Evolutionary conservation across 2,329 filamentous ascomycete species (phyloP), one percentile per base, ranked within the genome.

Genomic region (Neopestalotiopsis sp.): DNA sequence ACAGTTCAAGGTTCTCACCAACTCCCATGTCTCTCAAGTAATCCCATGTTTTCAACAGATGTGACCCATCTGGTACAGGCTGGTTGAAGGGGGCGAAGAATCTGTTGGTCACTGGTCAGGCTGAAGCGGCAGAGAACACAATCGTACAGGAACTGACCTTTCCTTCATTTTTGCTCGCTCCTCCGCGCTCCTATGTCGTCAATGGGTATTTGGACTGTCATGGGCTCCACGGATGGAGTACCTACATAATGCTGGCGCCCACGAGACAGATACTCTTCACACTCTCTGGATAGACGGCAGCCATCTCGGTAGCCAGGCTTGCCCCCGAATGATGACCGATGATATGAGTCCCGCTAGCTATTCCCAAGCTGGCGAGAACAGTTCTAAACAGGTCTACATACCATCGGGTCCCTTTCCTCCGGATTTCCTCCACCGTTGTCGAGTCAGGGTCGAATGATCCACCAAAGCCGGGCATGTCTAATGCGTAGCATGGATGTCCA

Each of bases 381-480:
- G 20, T 28, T 40, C 67, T 56, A 61, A 71, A 73, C 24, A 71
- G 64, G 34, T 68, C 52, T 2, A 71, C 69, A 52, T 71, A 73
- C 70, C 71, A 71, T 12, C 65, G 32, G 32, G 67, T 68, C 14
- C 67, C 67, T 10, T 49, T 52, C 17, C 28, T 52, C 10, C 12
- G 12, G n/a, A 68, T 68, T 20, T 58, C 56, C 12, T 63, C 62
- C 20, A 71, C 68, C 30, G 63, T 56, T 57, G 67, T 67, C 9
- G 40, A 28, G 4, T 60, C 42, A 14, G 71, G 71, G 64, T 71
- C 69, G 67, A 72, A 72, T n/a, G 72, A 72, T 45, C 12, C 65
- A 34, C 71, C 72, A 59, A 73, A 72, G 59, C 71, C 72, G 14
- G 72, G 72, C 72, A 73, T 72, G 65, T 73, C 72, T 6, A 68